phyloP scores from a whole-genome alignment of 2,329 filamentous ascomycete genomes.

The Pseudocercospora fijiensis region DNA sequence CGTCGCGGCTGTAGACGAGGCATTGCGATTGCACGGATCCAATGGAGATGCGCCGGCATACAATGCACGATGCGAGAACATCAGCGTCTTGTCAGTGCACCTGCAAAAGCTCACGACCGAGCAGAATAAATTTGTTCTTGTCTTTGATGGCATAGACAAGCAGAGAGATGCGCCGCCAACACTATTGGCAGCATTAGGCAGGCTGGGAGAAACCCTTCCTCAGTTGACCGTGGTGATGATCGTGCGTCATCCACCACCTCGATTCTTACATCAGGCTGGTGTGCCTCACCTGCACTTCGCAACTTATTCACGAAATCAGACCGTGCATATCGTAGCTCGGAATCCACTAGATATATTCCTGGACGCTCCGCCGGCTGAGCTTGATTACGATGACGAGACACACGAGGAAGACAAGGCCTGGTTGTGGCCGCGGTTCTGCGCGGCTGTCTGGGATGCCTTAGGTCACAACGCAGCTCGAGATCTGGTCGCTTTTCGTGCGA shows the following conservation, averaged over 20 bases:
- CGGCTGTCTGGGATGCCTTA: constrained; percentile 83
- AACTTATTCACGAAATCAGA: constrained; percentile 77
- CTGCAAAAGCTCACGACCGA: constrained; percentile 63
- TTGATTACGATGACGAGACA: constrained; percentile 49
- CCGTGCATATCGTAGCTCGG: constrained; percentile 71
- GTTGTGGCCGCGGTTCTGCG: constrained; percentile 77
- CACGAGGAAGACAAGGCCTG: constrained; percentile 61
- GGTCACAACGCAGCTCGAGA: constrained; percentile 78
- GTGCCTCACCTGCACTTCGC: constrained; percentile 79
- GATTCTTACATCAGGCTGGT: constrained; percentile 67
- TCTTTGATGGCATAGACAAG: constrained; percentile 83
- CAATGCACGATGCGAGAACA: constrained; percentile 68
- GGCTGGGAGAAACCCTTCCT: constrained; percentile 77
- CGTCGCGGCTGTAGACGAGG: constrained; percentile 52
- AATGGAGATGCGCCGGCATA: constrained; percentile 44
- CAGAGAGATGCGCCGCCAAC: constrained; percentile 79
- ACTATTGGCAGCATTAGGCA: constrained; percentile 74
- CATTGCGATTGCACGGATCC: constrained; percentile 32
- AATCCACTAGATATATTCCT: constrained; percentile 51
- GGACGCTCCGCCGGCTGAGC: constrained; percentile 34
- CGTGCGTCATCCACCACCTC: constrained; percentile 67
- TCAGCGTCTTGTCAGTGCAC: constrained; percentile 73
- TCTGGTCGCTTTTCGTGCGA: constrained; percentile 67
- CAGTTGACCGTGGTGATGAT: constrained; percentile 75
- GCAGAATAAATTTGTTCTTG: constrained; percentile 68